Conservation (phyloP, 2,329 filamentous ascomycete species). For the Emydomyces testavorans region DNA sequence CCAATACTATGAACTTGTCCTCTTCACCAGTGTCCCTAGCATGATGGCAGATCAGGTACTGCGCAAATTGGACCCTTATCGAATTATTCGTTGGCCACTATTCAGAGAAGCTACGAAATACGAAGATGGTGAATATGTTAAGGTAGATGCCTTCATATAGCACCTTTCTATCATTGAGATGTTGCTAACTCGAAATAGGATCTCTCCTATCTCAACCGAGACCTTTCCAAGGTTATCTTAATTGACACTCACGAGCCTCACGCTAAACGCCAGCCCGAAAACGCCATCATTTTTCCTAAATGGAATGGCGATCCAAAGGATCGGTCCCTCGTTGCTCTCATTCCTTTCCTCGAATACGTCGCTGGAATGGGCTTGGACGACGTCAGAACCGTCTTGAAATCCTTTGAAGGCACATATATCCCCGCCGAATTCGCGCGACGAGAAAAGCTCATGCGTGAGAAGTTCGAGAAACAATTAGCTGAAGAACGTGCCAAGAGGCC, state of each 20-base stretch:
- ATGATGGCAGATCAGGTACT: constrained; percentile 77
- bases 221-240: constrained; percentile 88
- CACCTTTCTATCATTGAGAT: background rate
- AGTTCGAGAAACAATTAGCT: constrained; percentile 68
- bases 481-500: constrained; percentile 54
- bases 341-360: constrained; percentile 95
- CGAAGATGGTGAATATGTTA: constrained; percentile 89
- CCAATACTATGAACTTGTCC: constrained; percentile 94
- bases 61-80: constrained; percentile 87
- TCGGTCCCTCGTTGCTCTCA: constrained; percentile 73
- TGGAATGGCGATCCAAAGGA: constrained; percentile 80
- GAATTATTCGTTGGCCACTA: constrained; percentile 87
- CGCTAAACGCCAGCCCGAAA: constrained; percentile 85
- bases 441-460: constrained; percentile 71
- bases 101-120: constrained; percentile 97
- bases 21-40: constrained; percentile 83
- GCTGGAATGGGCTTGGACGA: constrained; percentile 87
- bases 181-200: constrained; percentile 47
- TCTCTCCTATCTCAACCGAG: constrained; percentile 92
- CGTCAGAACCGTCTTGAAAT: constrained; percentile 73
- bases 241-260: constrained; percentile 77
- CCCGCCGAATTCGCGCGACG: constrained; percentile 79
- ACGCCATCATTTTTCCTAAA: constrained; percentile 80
- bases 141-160: constrained; percentile 46
- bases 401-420: constrained; percentile 80